Base-by-base conservation (phyloP, 192 early-diverging fungal species). In the Rhizophagus prolifer region DNA sequence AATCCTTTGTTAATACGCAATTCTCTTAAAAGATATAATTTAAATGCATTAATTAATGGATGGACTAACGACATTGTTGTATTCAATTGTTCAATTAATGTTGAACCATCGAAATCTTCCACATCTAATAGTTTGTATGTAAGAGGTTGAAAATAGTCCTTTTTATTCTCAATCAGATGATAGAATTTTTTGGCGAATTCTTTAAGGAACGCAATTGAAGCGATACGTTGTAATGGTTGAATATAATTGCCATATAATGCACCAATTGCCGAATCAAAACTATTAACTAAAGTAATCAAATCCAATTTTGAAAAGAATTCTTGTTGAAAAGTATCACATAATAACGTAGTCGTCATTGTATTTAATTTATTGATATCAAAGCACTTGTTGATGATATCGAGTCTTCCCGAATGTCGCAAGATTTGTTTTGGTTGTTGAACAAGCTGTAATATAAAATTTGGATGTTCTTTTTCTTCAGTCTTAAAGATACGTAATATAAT, bases 1-100 rank as follows among this genome's bases (percentile, higher is more conserved):
- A 58, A 71, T 14, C 23, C 58, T 14, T 70, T 58, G 34, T 26
- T 19, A 12, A 44, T 44, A 34, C 76, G 70, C 16, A 78, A 36
- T n/a, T 70, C 70, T 71, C 61, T 41, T 38, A 78, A 34, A 12
- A 78, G 62, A 73, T 78, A 78, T 31, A 78, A 26, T 60, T 73
- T 71, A 12, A 73, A 38, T 25, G 77, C 73, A 9, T 74, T 14
- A 16, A 78, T 61, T 16, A 63, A 58, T 74, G 71, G 38, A 31
- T 60, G 21, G 7, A 19, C 25, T 14, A 61, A 19, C 16, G 0
- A 12, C 66, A 78, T 58, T 21, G 30, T 9, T 25, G 23, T 14
- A 44, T 78, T 78, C 5, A 72, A 7, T 26, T 50, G 23, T 12
- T 31, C n/a, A 2, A 75, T 6, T 8, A 78, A 28, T n/a, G 13